Evolutionary conservation across 345 rosid species (phyloP).

Genomic region (Aquilaria sinensis): DNA sequence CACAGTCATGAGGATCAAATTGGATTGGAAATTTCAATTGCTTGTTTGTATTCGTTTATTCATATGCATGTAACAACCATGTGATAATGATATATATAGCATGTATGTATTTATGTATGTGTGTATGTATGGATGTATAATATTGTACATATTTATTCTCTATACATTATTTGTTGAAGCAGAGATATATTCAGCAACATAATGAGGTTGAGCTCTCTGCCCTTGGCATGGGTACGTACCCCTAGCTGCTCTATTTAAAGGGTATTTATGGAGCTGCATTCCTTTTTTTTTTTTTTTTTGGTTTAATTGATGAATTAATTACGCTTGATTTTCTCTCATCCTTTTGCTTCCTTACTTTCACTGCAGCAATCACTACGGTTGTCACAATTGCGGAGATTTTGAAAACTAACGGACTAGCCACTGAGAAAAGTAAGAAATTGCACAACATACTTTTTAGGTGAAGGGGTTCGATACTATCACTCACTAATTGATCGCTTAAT

Average conservation of each 20-base stretch:
- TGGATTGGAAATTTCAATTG: not conserved
- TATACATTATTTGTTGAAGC: slow-evolving; percentile 14
- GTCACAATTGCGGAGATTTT: slow-evolving; percentile 85
- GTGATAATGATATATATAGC: too few species aligned
- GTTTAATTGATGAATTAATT: not conserved
- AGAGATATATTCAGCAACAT: slow-evolving; percentile 90
- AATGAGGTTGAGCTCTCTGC: slow-evolving; percentile 94
- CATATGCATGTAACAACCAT: not conserved
- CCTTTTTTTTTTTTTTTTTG: not conserved
- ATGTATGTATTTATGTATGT: too few species aligned
- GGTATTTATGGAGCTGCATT: too few species aligned
- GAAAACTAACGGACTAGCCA: slow-evolving; percentile 87
- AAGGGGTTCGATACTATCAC: not conserved
- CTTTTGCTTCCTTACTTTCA: not conserved
- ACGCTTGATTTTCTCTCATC: not conserved
- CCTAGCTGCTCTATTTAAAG: too few species aligned
- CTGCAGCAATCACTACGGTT: slow-evolving; percentile 65
- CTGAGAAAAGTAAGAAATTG: slow-evolving; percentile 64
- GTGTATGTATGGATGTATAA: not conserved
- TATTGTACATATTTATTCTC: not conserved
- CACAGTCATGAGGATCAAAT: slow-evolving; percentile 1
- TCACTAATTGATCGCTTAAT: not conserved
- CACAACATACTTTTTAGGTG: not conserved
- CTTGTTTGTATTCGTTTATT: not conserved
- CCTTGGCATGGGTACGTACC: slow-evolving; percentile 76